A percentile compares a stretch with the other conserved stretches of the same genome.
Conservation (phyloP, 2,329 filamentous ascomycete genomes). For the Talaromyces albobiverticillius region DNA sequence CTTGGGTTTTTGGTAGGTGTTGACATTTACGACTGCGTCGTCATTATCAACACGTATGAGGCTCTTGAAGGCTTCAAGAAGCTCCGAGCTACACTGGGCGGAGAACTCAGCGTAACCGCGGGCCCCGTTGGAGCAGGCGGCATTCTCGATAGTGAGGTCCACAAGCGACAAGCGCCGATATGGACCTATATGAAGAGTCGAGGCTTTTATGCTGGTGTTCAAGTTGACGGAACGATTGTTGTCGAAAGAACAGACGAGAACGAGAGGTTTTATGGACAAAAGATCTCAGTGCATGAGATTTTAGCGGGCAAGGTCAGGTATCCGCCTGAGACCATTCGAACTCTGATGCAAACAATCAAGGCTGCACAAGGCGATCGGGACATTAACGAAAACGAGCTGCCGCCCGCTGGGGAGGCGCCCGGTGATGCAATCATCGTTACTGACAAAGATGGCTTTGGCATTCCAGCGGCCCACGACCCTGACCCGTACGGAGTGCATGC, state of each 20-base stretch:
- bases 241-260: conserved; percentile 88
- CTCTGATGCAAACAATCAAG: conserved; percentile 78
- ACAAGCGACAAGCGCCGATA: conserved; percentile 67
- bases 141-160: conserved; percentile 65
- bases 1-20: conserved; percentile 88
- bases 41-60: conserved; percentile 84
- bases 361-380: conserved; percentile 80
- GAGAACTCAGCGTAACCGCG: conserved; percentile 71
- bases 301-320: conserved; percentile 58
- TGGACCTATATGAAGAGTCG: conserved; percentile 88
- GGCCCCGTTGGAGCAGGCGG: conserved; percentile 77
- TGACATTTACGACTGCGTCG: conserved; percentile 92
- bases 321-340: conserved; percentile 55
- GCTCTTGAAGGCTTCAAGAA: conserved; percentile 82
- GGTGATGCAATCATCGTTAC: conserved; percentile 64
- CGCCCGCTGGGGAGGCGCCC: conserved; percentile 65
- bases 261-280: conserved; percentile 74
- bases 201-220: conserved; percentile 82
- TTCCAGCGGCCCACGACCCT: conserved; percentile 76
- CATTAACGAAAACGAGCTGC: conserved; percentile 66
- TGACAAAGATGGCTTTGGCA: conserved; percentile 60
- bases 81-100: conserved; percentile 74
- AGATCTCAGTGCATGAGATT: conserved; percentile 61
- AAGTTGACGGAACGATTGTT: conserved; percentile 82
- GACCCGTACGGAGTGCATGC: conserved; percentile 91